phyloP scores from a whole-genome alignment of 2,329 filamentous ascomycete genomes.

The Aspergillus glaucus region DNA sequence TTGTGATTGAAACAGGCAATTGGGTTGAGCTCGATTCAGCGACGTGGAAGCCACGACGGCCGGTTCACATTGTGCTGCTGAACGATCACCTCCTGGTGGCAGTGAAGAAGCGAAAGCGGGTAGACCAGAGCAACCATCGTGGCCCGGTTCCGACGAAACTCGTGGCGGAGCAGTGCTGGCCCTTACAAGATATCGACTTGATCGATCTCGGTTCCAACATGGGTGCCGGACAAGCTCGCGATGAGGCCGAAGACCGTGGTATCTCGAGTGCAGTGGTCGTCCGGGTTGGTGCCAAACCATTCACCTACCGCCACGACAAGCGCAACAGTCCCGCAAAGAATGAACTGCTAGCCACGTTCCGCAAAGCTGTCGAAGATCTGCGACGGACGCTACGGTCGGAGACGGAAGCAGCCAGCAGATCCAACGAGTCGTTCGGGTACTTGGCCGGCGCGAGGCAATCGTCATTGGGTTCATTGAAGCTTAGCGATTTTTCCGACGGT shows the following conservation, averaged over 20 bases:
- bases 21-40: slow-evolving; percentile 98
- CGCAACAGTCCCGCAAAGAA: slow-evolving; percentile 71
- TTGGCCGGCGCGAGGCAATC: slow-evolving; percentile 68
- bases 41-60: slow-evolving; percentile 85
- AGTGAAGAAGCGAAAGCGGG: slow-evolving; percentile 84
- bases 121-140: slow-evolving; percentile 55
- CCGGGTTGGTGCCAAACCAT: slow-evolving; percentile 80
- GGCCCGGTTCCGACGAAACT: slow-evolving; percentile 59
- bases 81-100: slow-evolving; percentile 93
- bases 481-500: slow-evolving; percentile 62
- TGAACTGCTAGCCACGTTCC: slow-evolving; percentile 76
- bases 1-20: slow-evolving; percentile 82
- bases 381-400: slow-evolving; percentile 80
- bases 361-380: slow-evolving; percentile 87
- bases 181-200: slow-evolving; percentile 84
- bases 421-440: slow-evolving; percentile 78
- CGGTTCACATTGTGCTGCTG: slow-evolving; percentile 84
- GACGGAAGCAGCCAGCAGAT: slow-evolving; percentile 77
- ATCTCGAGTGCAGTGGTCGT: slow-evolving; percentile 85
- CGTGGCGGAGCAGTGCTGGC: slow-evolving; percentile 91
- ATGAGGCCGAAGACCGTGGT: slow-evolving; percentile 48
- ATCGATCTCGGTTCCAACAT: slow-evolving; percentile 66
- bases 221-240: slow-evolving; percentile 29
- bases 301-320: slow-evolving; percentile 89
- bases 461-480: slow-evolving; percentile 62